Evolutionary conservation across 768 basidiomycete species (phyloP), one percentile per base, ranked within the genome.

Genomic region (Trametes coccinea): DNA sequence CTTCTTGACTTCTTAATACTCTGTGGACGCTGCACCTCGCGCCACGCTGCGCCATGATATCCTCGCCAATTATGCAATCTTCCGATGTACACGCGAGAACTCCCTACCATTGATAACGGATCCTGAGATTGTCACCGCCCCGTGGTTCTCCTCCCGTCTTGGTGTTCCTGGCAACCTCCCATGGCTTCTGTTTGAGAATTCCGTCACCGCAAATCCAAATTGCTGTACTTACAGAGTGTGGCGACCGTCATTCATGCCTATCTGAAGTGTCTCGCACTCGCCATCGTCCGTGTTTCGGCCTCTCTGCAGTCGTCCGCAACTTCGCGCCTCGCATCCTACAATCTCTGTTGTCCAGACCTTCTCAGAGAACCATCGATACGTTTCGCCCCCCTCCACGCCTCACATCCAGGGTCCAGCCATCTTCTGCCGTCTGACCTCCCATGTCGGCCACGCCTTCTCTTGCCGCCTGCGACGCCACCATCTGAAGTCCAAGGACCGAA

Each of bases 381-480:
- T 22, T 22, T 22, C 22, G 22, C 22, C 22, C 22, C 22, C 22
- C 22, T 22, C 22, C 22, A 22, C 22, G 22, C 22, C 22, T 22
- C 22, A 22, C 34, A 5, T 37, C 6, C 34, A 37, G 34, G 34
- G 11, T 6, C 6, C 34, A 37, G 34, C 34, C 34, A 37, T 37
- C 34, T 37, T 37, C 34, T 37, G 56, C 30, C 29, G 56, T 11
- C 43, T 49, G 49, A 31, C 30, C 17, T 22, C 34, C 27, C 37
- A 13, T 48, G 56, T 4, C 46, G 34, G 22, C 45, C 46, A 43
- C 39, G 29, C 55, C 7, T 39, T 39, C 55, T 16, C 55, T 41
- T 31, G 39, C 37, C 14, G 49, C 27, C 16, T 31, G 31, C 49
- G n/a, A 59, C 57, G 57, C 57, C 57, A 51, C 57, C 49, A 59